phyloP scores from a whole-genome alignment of 441 rosid species.

The Populus hybrid region DNA sequence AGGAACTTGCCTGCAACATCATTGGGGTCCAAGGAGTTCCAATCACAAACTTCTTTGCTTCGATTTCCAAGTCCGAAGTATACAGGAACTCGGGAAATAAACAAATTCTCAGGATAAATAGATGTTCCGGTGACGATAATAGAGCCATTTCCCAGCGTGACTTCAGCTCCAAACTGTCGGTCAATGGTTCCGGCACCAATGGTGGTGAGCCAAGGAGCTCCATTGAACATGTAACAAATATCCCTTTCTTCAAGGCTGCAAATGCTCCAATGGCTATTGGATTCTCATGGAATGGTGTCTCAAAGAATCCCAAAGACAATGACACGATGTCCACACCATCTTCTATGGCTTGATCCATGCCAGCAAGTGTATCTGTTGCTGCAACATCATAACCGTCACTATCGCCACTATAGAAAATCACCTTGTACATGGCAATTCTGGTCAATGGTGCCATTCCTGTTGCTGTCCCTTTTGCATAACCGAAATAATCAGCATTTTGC shows the following conservation, averaged over 20 bases:
- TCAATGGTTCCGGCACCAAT: conserved; percentile 69
- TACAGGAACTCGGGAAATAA: conserved; percentile 28
- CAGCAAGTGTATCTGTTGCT: conserved; percentile 60
- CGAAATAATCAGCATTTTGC: conserved; percentile 52
- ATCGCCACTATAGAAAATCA: conserved; percentile 54
- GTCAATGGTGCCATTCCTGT: conserved; percentile 73
- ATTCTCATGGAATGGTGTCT: conserved; percentile 59
- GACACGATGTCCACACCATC: conserved; percentile 71
- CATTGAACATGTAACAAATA: conserved; percentile 57
- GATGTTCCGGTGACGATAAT: conserved; percentile 35
- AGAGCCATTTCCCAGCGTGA: conserved; percentile 48
- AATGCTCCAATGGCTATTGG: conserved; percentile 72
- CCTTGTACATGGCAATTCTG: conserved; percentile 64
- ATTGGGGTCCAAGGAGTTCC: conserved; percentile 27
- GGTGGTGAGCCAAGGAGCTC: conserved; percentile 68
- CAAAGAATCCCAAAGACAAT: conserved; percentile 51
- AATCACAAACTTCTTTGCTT: conserved; percentile 40
- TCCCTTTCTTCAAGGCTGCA: conserved; percentile 52
- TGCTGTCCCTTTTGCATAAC: conserved; percentile 65
- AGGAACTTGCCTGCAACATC: conserved; percentile 43
- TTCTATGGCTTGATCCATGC: conserved; percentile 60
- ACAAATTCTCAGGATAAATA: conserved; percentile 37
- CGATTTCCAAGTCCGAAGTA: conserved; percentile 45
- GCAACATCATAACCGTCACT: conserved; percentile 42
- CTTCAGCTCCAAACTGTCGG: conserved; percentile 52